These are phyloP conservation scores for Halenospora varia DNA, from an alignment of 495 filamentous ascomycete species.

Conservation along the genomic window DNA sequence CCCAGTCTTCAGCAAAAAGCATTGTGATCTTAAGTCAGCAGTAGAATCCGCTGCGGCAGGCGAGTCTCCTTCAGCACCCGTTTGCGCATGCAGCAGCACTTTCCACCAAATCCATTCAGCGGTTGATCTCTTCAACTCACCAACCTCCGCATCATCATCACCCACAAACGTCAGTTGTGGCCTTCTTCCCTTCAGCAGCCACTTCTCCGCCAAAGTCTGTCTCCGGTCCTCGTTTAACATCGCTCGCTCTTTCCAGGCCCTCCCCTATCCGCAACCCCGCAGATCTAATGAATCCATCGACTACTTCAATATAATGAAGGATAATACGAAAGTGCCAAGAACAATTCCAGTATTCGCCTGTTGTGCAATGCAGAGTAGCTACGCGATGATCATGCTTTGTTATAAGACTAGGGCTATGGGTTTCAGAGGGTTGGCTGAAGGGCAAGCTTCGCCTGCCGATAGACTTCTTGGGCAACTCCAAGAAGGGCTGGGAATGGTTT, in stretches of 20 bases:
- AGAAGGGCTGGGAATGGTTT: conserved; percentile 46
- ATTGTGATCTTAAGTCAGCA: conserved; percentile 51
- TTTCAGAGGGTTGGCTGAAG: conserved; percentile 34
- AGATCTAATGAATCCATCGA: neutral
- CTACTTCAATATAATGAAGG: neutral
- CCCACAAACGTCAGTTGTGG: conserved; percentile 31
- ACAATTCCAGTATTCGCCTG: conserved; percentile 60
- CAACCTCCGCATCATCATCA: conserved; percentile 2
- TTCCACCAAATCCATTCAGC: conserved; percentile 8
- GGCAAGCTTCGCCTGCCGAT: conserved; percentile 34
- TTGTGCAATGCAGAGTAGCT: conserved; percentile 60
- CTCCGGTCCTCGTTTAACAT: conserved; percentile 47
- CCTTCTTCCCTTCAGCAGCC: conserved; percentile 46
- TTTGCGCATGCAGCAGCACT: conserved; percentile 22
- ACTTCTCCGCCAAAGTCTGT: conserved; percentile 53
- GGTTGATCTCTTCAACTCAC: neutral
- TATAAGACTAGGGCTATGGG: conserved; percentile 36
- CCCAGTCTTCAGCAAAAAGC: conserved; percentile 54
- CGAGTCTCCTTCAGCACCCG: neutral
- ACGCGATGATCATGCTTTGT: conserved; percentile 53
- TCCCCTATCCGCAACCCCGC: neutral
- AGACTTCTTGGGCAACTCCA: conserved; percentile 48
- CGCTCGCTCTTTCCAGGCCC: conserved; percentile 26
- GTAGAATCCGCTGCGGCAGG: conserved; percentile 24
- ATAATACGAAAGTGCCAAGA: conserved; percentile 31